Evolutionary conservation across 192 early-diverging fungal genomes (phyloP).

Genomic region (Entomortierella chlamydospora): DNA sequence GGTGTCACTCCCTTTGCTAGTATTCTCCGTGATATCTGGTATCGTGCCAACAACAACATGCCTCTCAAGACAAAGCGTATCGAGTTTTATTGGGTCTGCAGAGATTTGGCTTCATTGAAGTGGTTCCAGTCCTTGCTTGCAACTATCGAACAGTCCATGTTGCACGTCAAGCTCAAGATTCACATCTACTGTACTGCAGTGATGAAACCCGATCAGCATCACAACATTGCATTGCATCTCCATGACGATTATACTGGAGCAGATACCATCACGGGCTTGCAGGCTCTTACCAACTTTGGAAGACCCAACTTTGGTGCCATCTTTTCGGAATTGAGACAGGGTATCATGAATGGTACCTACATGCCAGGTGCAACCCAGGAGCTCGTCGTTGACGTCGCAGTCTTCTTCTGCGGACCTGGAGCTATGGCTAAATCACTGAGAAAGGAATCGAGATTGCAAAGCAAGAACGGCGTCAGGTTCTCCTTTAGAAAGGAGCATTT

Average conservation of each 20-base stretch:
- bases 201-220: conserved; percentile 68
- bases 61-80: conserved; percentile 58
- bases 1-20: conserved; percentile 83
- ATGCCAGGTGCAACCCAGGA: conserved; percentile 60
- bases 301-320: conserved; percentile 81
- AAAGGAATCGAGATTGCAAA: conserved; percentile 56
- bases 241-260: conserved; percentile 65
- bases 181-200: conserved; percentile 75
- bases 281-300: conserved; percentile 78
- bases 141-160: conserved; percentile 68
- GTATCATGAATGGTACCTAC: conserved; percentile 51
- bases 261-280: conserved; percentile 79
- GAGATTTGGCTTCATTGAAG: conserved; percentile 72
- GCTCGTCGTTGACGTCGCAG: conserved; percentile 72
- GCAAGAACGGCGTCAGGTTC: conserved; percentile 64
- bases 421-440: conserved; percentile 70
- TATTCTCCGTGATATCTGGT: conserved; percentile 75
- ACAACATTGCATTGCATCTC: conserved; percentile 67
- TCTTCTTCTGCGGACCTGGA: conserved; percentile 87
- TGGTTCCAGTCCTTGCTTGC: conserved; percentile 76
- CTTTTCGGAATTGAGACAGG: conserved; percentile 64
- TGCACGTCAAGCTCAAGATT: conserved; percentile 70
- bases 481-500: conserved; percentile 79
- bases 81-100: conserved; percentile 77
- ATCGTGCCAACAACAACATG: conserved; percentile 62